phyloP scores from a whole-genome alignment of 2,329 filamentous ascomycete genomes.

The Emmonsia crescens region DNA sequence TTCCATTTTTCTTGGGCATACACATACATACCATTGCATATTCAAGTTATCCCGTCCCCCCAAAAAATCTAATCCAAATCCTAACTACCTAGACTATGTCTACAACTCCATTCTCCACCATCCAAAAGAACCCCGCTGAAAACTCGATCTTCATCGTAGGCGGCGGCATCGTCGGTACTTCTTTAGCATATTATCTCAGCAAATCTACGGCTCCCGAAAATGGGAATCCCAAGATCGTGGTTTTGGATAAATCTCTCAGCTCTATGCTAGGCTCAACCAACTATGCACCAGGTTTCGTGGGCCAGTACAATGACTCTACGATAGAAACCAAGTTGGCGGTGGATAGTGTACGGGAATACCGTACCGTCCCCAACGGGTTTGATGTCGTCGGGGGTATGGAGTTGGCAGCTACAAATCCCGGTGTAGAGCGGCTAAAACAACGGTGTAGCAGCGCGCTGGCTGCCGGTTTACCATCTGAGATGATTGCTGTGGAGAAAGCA shows the following conservation, averaged over 20 bases:
- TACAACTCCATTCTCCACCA: not conserved
- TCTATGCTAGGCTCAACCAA: conserved; percentile 23
- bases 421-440: conserved; percentile 12
- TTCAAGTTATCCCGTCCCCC: too few relatives aligned
- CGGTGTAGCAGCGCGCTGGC: conserved; percentile 15
- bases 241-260: conserved; percentile 21
- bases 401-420: conserved; percentile 16
- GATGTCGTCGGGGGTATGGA: conserved; percentile 20
- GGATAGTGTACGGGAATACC: conserved; percentile 22
- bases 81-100: not conserved
- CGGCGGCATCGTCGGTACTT: conserved; percentile 27
- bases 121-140: not conserved
- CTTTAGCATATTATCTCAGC: conserved; percentile 24
- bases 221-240: conserved; percentile 12
- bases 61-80: too few relatives aligned
- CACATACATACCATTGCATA: too few relatives aligned
- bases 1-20: too few relatives aligned
- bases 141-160: conserved; percentile 19
- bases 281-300: conserved; percentile 26
- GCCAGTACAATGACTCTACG: conserved; percentile 25
- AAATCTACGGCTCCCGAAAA: not conserved
- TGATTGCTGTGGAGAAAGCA: conserved; percentile 18
- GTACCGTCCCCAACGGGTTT: conserved; percentile 20
- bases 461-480: conserved; percentile 18
- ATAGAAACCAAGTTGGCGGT: conserved; percentile 23